Evolutionary conservation across 441 rosid genomes (phyloP), one percentile per base, ranked within the genome.

Genomic region (Pelargonium citronellum): DNA sequence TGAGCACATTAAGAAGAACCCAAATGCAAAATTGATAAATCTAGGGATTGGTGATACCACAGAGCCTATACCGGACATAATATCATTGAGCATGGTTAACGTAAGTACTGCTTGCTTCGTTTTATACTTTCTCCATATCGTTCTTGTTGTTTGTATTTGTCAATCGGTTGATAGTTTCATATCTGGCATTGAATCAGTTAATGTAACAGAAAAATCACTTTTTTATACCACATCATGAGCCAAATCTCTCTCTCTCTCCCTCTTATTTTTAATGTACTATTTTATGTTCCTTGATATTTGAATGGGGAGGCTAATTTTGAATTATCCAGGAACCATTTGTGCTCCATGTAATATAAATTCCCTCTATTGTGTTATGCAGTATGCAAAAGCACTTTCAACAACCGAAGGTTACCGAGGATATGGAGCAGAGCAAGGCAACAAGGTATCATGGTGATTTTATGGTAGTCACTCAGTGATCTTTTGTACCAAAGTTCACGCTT

Each of bases 21-120:
- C 99, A 1, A 92, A 89, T 74, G 96, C 97, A 10, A 80, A 84
- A 81, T 89, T 95, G 71, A 92, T 95, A 51, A 92, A 96, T 84
- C 89, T 92, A 58, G 98, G 98, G 70, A 95, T 95, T 66, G 98
- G 99, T 63, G 99, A 95, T 79, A 95, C 98, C 41, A 95, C 98
- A 6, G 96, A 95, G 79, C 99, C 99, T 41, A 95, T 95, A 79
- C 99, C 99, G 11, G 93, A 89, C 66, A 91, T 90, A 46, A 90
- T 95, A 68, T 89, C 98, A 30, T 83, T 95, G 64, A 91, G 96
- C 20, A 89, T 95, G 78, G 83, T 89, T 64, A 83, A 55, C 7
- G 61, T 55, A 92, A 86, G 98, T 85, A 58, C 41, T 17, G 66
- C 39, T 80, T 49, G 55, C 55, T 53, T 16, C 20, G 7, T 22